Evolutionary conservation across 2,329 filamentous ascomycete species (phyloP).

Genomic region (Leptographium lundbergii): DNA sequence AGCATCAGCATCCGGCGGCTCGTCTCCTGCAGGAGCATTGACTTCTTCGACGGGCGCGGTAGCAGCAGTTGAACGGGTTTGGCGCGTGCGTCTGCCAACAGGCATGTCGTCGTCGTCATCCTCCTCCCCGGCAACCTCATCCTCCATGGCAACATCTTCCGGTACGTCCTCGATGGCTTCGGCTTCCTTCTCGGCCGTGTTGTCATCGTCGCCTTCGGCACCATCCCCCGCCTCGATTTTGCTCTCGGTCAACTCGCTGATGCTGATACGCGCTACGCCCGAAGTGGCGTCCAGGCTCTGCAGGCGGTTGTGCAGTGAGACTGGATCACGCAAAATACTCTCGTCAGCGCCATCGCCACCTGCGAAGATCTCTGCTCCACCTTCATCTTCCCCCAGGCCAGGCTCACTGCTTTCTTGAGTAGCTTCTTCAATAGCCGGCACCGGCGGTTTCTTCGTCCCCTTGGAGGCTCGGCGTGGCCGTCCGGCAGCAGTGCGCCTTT

Average conservation of each 20-base stretch:
- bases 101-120: constrained; percentile 20
- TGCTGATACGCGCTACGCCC: not conserved
- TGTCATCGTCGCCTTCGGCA: not conserved
- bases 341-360: constrained; percentile 7
- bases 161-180: not conserved
- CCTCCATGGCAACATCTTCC: constrained; percentile 5
- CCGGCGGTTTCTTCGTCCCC: constrained; percentile 33
- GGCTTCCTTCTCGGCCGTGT: not conserved
- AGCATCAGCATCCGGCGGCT: not conserved
- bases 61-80: constrained; percentile 6
- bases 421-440: constrained; percentile 32
- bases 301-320: not conserved
- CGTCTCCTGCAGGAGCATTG: not conserved
- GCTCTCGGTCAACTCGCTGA: not conserved
- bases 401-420: constrained; percentile 34
- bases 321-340: not conserved
- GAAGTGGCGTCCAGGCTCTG: not conserved
- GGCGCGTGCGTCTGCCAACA: constrained; percentile 25
- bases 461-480: constrained; percentile 38
- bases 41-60: not conserved
- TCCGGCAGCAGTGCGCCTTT: constrained; percentile 22
- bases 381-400: constrained; percentile 12
- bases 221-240: not conserved
- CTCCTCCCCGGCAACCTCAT: constrained; percentile 24
- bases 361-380: constrained; percentile 24